Percentiles rank a stretch among this genome's conserved stretches.
Evolutionary conservation across 805 yeast species (phyloP).

Genomic region (Saccharomycopsis microspora): DNA sequence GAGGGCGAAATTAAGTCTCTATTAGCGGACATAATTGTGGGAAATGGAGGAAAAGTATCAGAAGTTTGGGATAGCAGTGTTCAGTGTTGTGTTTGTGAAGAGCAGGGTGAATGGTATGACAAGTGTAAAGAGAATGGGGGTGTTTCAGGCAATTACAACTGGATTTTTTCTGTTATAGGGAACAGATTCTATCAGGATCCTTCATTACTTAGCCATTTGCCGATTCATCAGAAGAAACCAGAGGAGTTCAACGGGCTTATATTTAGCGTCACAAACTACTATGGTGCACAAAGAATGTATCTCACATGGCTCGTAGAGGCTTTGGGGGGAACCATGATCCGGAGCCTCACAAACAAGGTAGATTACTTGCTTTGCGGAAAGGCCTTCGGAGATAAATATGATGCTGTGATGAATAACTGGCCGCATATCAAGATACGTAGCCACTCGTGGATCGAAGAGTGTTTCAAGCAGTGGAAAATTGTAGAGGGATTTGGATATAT

Average conservation of each 20-base stretch:
- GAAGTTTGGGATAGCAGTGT: conserved; percentile 20
- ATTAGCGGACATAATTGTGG: no score
- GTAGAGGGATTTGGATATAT: conserved; percentile 20
- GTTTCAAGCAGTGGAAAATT: conserved; percentile 46
- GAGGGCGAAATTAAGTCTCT: conserved; percentile 39
- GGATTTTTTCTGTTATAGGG: conserved; percentile 64
- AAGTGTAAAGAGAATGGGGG: conserved; percentile 28
- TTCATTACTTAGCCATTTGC: conserved; percentile 47
- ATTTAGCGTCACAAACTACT: conserved; percentile 67
- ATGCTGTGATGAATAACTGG: conserved; percentile 61
- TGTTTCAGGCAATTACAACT: conserved; percentile 50
- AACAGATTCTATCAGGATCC: conserved; percentile 31
- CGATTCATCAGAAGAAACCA: conserved; percentile 39
- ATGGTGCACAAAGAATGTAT: conserved; percentile 76
- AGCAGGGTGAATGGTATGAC: conserved; percentile 40
- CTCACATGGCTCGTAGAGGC: conserved; percentile 49
- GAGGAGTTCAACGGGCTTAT: conserved; percentile 41
- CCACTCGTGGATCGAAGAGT: conserved; percentile 84
- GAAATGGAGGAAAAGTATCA: conserved; percentile 6
- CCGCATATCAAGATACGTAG: conserved; percentile 45
- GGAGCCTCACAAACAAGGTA: conserved; percentile 48
- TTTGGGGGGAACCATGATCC: conserved; percentile 70
- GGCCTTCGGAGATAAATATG: conserved; percentile 61
- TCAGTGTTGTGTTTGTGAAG: not conserved
- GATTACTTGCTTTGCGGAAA: conserved; percentile 64